Percentiles rank a stretch among this genome's conserved stretches.
Conservation (phyloP, 2,329 filamentous ascomycete species). For the Fusarium proliferatum region DNA sequence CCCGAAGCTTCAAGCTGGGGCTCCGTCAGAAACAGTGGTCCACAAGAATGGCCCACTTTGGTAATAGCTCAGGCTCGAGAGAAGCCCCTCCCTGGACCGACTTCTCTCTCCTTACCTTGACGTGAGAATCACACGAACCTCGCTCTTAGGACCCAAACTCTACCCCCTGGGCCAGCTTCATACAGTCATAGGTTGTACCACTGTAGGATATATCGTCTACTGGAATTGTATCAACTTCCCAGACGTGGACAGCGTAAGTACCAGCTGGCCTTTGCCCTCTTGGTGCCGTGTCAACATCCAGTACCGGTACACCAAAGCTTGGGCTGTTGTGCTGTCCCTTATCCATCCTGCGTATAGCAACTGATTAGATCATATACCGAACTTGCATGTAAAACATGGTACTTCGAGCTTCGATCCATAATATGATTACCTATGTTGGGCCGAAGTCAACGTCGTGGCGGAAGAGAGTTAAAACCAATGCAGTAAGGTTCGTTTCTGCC, state of each 20-base stretch:
- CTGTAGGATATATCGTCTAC: not conserved
- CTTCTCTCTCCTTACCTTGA: not conserved
- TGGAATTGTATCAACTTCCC: not conserved
- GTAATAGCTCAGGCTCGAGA: not conserved
- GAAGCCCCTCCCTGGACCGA: not conserved
- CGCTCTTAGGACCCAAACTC: not conserved
- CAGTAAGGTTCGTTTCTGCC: conserved; percentile 9
- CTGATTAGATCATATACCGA: not conserved
- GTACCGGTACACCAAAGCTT: not conserved
- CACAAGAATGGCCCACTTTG: conserved; percentile 20
- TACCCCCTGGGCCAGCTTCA: not conserved
- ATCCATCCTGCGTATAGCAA: not conserved
- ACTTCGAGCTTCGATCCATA: not conserved
- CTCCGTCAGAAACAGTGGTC: not conserved
- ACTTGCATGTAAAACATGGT: not conserved
- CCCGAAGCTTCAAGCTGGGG: conserved; percentile 20
- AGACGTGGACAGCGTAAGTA: not conserved
- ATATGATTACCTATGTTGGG: not conserved
- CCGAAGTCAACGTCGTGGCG: not conserved
- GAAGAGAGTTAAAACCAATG: not conserved
- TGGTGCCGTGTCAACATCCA: not conserved
- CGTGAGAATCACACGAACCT: not conserved
- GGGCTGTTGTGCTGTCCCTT: not conserved
- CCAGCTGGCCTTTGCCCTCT: not conserved
- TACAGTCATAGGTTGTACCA: too few relatives aligned